Conservation (phyloP, 257 asterid genomes). For the Oldenlandia corymbosa region DNA sequence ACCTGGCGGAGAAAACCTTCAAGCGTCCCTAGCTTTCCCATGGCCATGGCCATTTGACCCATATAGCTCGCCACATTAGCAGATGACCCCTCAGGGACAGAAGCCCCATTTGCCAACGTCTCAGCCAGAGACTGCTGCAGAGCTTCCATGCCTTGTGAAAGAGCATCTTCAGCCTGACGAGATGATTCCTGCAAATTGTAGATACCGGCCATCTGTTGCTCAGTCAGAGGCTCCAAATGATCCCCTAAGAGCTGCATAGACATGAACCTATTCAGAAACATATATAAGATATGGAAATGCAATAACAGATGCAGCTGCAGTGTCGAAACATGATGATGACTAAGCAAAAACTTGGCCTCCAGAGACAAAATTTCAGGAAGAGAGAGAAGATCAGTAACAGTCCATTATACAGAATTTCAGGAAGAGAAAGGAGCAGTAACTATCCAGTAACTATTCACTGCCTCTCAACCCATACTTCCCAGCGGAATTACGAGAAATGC, state of each 20-base stretch:
- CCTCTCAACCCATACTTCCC: neutral
- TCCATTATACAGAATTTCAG: no score
- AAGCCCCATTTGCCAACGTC: constrained; percentile 68
- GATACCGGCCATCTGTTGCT: constrained; percentile 64
- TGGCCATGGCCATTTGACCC: constrained; percentile 99
- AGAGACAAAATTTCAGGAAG: no score
- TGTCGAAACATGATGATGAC: neutral
- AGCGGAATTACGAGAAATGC: neutral
- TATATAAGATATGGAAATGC: neutral
- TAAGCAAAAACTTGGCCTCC: neutral
- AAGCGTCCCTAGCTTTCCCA: constrained; percentile 92
- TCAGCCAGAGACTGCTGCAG: constrained; percentile 84
- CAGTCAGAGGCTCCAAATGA: constrained; percentile 89
- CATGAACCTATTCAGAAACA: constrained; percentile 16
- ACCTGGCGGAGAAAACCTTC: constrained; percentile 90
- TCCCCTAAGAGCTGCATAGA: constrained; percentile 58
- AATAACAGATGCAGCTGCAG: neutral
- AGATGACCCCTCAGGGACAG: constrained; percentile 57
- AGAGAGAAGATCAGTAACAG: no score
- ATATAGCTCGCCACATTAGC: constrained; percentile 87
- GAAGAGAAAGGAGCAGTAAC: no score
- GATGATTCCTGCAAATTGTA: constrained; percentile 73
- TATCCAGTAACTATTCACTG: neutral
- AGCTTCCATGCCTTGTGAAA: constrained; percentile 92
- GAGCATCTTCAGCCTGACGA: constrained; percentile 95